Base-by-base conservation (phyloP, 1,284 basidiomycete genomes). In the Austroboletus niveus region DNA sequence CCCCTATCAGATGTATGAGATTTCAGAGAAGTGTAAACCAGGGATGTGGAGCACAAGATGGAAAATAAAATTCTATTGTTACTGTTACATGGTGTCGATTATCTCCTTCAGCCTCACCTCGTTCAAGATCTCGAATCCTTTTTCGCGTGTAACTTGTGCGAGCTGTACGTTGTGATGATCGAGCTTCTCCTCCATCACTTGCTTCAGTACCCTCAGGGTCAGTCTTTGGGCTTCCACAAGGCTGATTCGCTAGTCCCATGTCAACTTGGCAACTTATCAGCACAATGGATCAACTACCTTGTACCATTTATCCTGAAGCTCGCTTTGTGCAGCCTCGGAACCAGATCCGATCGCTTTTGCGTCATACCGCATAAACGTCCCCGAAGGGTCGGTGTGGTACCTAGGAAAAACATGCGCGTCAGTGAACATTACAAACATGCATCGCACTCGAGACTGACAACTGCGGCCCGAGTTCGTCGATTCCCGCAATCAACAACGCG, bases 271-370 rank as follows among this genome's bases (percentile, higher is more conserved):
- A 30, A 20, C 2, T 4, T 11, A 6, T 34, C 6, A 22, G 36
- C 2, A 12, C 20, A 35, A 41, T 14, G 32, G 32, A 32, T 38
- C 11, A 51, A 79, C 44, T 57, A 95, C 94, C 79, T 90, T 94
- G 73, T 94, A 89, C 87, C 91, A 99, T 73, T 94, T 95, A 72
- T 98, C 94, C 72, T 99, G 96, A 53, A 99, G 78, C 69, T 97
- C 94, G 64, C 88, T 90, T 72, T 99, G 97, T 40, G 97, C 97
- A 32, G 94, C 97, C 70, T 99, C 97, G 45, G 94, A 97, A 46
- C 97, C 97, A 40, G 92, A 95, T 14, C 97, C 97, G 64, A 99
- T 99, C 8, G 97, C 97, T 74, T 99, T 99, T 44, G 97, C 97
- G 60, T 98, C 92, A 67, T 98, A 98, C 55, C 92, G 85, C 63